phyloP scores from a whole-genome alignment of 75 land plant genomes.

The Picea sitchensis region DNA sequence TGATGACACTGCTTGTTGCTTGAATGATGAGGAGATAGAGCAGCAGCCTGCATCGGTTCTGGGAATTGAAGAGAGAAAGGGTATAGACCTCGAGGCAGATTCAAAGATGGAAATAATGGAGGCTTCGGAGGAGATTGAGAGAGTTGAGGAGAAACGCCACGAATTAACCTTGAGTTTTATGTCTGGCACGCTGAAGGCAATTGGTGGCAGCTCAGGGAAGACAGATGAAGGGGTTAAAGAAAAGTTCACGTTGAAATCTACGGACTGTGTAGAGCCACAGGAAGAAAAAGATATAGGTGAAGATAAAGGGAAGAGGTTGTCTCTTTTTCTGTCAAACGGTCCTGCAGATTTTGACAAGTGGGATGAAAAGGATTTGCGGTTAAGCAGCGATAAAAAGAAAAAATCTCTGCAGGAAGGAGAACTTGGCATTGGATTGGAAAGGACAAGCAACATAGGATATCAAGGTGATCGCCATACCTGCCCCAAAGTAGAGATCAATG shows the following conservation, averaged over 20 bases:
- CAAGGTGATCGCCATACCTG: constrained; percentile 7
- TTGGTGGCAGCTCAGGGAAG: background rate
- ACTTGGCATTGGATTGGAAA: constrained; percentile 29
- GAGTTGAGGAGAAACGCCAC: background rate
- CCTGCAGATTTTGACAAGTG: background rate
- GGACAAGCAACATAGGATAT: constrained; percentile 45
- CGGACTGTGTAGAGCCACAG: constrained; percentile 8
- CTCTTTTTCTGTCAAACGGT: constrained; percentile 16
- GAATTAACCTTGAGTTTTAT: constrained; percentile 11
- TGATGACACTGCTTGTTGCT: background rate
- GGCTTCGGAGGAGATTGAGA: constrained; percentile 3
- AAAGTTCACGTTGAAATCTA: background rate
- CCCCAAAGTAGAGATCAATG: background rate
- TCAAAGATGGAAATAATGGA: background rate
- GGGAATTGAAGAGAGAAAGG: constrained; percentile 17
- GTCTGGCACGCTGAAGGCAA: background rate
- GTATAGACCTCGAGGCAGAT: constrained; percentile 27
- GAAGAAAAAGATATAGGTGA: constrained; percentile 13
- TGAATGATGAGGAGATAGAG: background rate
- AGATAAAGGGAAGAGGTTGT: constrained; percentile 49
- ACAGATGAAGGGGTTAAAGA: background rate
- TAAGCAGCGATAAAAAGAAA: background rate
- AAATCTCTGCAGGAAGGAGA: background rate
- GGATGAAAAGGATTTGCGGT: constrained; percentile 2
- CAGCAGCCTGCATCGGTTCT: constrained; percentile 1